These are phyloP conservation scores for Claviceps paspali DNA, from an alignment of 2,329 filamentous ascomycete genomes.

Conservation along the genomic window DNA sequence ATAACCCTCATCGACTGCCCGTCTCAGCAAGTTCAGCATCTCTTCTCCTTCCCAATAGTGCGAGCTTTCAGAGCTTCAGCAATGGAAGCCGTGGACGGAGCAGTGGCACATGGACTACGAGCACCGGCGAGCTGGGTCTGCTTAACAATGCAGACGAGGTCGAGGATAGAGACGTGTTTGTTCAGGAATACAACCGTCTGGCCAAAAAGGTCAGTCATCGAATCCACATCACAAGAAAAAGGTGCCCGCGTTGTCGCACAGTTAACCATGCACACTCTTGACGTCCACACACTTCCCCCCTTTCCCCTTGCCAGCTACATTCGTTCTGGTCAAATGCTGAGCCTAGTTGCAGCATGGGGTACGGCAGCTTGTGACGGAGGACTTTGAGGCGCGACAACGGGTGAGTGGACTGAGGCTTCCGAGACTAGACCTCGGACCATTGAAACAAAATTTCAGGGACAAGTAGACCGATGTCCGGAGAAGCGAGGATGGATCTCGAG, in stretches of 20 bases:
- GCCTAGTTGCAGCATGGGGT: conserved; percentile 33
- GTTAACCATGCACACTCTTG: no score
- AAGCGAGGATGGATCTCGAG: conserved; percentile 24
- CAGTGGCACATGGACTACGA: conserved; percentile 43
- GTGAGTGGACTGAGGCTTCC: conserved; percentile 14
- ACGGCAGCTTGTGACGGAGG: conserved; percentile 22
- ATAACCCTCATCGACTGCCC: conserved; percentile 8
- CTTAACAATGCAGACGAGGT: conserved; percentile 33
- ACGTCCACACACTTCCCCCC: no score
- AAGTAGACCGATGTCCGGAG: conserved; percentile 10
- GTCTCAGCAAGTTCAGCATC: conserved; percentile 15
- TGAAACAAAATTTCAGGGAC: conserved; percentile 7
- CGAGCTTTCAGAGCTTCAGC: conserved; percentile 12
- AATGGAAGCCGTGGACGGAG: conserved; percentile 17
- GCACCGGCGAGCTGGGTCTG: conserved; percentile 32
- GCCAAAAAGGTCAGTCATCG: conserved; percentile 34
- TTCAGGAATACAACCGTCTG: conserved; percentile 44
- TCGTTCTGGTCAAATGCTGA: neutral
- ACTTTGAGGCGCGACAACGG: conserved; percentile 17
- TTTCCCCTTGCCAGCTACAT: no score
- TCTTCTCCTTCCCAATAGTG: conserved; percentile 12
- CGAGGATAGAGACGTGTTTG: conserved; percentile 31
- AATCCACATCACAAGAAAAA: no score
- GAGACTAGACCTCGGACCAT: no score
- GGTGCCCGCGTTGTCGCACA: neutral